phyloP scores from a whole-genome alignment of 495 filamentous ascomycete genomes.

The Xylaria acuta region DNA sequence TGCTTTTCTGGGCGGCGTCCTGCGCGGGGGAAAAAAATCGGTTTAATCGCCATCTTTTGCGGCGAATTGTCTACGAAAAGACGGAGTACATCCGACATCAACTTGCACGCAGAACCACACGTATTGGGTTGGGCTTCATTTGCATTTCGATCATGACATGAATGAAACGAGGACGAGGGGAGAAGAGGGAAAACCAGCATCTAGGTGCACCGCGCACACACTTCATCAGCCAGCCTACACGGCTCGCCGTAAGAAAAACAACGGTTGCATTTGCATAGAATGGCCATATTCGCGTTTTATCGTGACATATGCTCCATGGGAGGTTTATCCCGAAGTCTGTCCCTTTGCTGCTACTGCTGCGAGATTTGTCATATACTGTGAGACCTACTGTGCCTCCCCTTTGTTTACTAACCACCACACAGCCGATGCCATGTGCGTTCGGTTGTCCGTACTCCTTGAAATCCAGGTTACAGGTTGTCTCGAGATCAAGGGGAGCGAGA shows the following conservation, averaged over 20 bases:
- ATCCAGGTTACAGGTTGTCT: conserved; percentile 8
- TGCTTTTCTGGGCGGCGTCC: conserved; percentile 20
- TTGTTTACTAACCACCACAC: conserved; percentile 12
- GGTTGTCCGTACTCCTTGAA: background rate
- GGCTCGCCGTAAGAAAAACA: conserved; percentile 29
- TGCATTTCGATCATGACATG: conserved; percentile 1
- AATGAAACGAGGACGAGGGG: conserved; percentile 3
- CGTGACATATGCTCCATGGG: conserved; percentile 69
- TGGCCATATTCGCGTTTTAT: conserved; percentile 64
- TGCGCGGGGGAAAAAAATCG: background rate
- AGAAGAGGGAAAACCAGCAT: conserved; percentile 27
- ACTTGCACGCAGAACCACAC: conserved; percentile 12
- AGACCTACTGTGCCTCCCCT: conserved; percentile 16
- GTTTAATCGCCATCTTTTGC: background rate
- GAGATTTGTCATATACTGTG: conserved; percentile 16
- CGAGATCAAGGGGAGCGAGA: background rate
- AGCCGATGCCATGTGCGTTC: background rate
- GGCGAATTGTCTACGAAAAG: background rate
- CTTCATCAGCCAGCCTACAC: conserved; percentile 23
- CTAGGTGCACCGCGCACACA: conserved; percentile 34
- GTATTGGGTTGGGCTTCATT: conserved; percentile 18
- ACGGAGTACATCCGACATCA: background rate
- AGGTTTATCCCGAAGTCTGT: conserved; percentile 64
- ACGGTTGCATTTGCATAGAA: conserved; percentile 58
- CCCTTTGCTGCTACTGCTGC: conserved; percentile 24